phyloP scores from a whole-genome alignment of 306 rosid genomes.

The Medicago ruthenica region DNA sequence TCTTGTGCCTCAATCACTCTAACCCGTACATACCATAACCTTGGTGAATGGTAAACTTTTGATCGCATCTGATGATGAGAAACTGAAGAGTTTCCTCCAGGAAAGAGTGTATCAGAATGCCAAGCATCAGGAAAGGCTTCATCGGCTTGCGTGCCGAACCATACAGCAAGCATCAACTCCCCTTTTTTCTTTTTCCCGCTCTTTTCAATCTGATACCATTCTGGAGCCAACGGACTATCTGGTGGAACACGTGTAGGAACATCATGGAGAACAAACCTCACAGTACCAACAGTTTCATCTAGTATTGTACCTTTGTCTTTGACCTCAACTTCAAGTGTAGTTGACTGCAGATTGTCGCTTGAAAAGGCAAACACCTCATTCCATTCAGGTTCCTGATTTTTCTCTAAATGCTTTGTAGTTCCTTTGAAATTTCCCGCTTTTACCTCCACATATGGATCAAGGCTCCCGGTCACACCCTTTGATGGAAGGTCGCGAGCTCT shows the following conservation, averaged over 20 bases:
- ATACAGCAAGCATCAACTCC: conserved; percentile 95
- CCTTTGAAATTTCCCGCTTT: conserved; percentile 88
- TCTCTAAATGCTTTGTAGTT: conserved; percentile 69
- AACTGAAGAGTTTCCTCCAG: conserved; percentile 52
- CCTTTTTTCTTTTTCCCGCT: conserved; percentile 68
- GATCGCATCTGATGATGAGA: conserved; percentile 64
- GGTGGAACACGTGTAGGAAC: conserved; percentile 87
- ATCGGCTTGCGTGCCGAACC: conserved; percentile 97
- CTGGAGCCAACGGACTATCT: conserved; percentile 96
- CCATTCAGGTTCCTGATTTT: conserved; percentile 86
- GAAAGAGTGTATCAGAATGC: conserved; percentile 83
- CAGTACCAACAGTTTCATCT: conserved; percentile 70
- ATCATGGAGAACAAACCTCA: conserved; percentile 69
- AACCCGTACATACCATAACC: conserved; percentile 86
- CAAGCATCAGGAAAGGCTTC: conserved; percentile 97
- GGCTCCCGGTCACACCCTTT: conserved; percentile 75
- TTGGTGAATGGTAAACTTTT: conserved; percentile 91
- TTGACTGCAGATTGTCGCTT: conserved; percentile 68
- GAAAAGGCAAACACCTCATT: conserved; percentile 93
- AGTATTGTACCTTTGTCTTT: conserved; percentile 70
- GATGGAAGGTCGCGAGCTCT: conserved; percentile 85
- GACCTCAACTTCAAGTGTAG: conserved; percentile 67
- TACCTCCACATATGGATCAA: conserved; percentile 92
- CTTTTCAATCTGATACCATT: conserved; percentile 87
- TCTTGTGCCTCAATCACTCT: conserved; percentile 88